Base-by-base conservation (phyloP, 2,329 filamentous ascomycete genomes). In the Botryosphaeria agaves region DNA sequence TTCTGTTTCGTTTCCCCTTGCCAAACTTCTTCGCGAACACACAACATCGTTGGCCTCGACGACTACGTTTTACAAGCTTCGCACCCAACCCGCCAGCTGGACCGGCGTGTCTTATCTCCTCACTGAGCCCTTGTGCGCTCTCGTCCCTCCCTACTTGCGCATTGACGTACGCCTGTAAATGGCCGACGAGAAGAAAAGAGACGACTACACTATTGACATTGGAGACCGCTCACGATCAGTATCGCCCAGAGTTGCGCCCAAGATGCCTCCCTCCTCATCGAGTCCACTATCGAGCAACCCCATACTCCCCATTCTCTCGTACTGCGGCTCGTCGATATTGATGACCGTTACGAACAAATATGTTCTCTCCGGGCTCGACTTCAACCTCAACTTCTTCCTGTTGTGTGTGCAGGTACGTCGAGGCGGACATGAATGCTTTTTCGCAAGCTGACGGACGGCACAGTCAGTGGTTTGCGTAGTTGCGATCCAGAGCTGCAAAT, bases 311-410 rank as follows among this genome's bases (percentile, higher is more conserved):
- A 80, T 98, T 44, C 51, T 92, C 40, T 73, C 81, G 29, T 98
- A 98, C 64, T 98, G 89, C 57, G 64, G 79, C 46, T 82, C 87
- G 31, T 94, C 85, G n/a, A 98, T 98, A 51, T 71, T 87, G 55
- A 98, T 98, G 89, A 98, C 89, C 5, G 81, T 94, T n/a, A 89
- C 91, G 55, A 98, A 98, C 63, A 98, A 98, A 66, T 98, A 91
- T 55, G 85, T 94, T 38, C 72, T 98, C 28, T 94, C 83, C 5
- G 89, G 89, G 36, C 67, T 69, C 30, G 71, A 77, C 41, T 98
- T 91, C 71, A 98, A 98, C 59, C 61, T 98, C 46, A 93, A 92
- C 59, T 93, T 95, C 58, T 82, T 98, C 59, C 78, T 94, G 45
- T 71, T 98, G 36, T 77, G 73, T 37, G 69, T 95, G 36, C 89